Base-by-base conservation (phyloP, 768 basidiomycete species). In the Imleria badia region DNA sequence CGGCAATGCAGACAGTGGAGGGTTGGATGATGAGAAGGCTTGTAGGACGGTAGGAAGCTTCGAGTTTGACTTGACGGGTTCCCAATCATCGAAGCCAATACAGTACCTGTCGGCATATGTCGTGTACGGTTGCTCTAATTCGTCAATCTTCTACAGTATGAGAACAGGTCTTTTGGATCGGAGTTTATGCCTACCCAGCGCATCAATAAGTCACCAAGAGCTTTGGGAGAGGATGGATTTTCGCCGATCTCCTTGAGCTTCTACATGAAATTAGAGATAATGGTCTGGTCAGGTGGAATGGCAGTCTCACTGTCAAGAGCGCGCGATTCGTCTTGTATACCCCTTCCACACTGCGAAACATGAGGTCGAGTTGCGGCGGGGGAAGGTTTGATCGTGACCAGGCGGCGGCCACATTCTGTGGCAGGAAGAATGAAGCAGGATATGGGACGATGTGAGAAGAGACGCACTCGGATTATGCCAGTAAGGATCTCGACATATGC, bases 331-430 rank as follows among this genome's bases (percentile, higher is more conserved):
- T 89, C 71, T 93, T 90, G 77, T 94, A 99, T 19, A 98, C 84
- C 22, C 81, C 81, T 72, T 99, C 97, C 48, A 98, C 84, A 61
- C 87, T 86, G 59, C 97, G 80, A 73, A 99, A 99, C 91, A 98
- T 96, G 48, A 80, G 73, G 72, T 99, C 97, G 30, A 99, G 80
- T 60, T 91, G 88, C 9, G 82, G 82, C 15, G 97, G 97, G 17
- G 97, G 97, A 36, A 99, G 86, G 70, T 98, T 98, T 38, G 86
- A 82, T 39, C 94, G 79, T 11, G 95, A 97, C 97, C 97, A 99
- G 45, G 97, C 97, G n/a, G 88, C 87, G 11, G 97, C 97, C 6
- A 97, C 90, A 83, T 90, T 93, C 94, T 98, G 67, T 15, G 50
- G n/a, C 22, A 60, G 30, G 45, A 53, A 52, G 14, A 45, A 54